Evolutionary conservation across 1,139 yeast genomes (phyloP), one percentile per base, ranked within the genome.

Genomic region (Pichia sp.): DNA sequence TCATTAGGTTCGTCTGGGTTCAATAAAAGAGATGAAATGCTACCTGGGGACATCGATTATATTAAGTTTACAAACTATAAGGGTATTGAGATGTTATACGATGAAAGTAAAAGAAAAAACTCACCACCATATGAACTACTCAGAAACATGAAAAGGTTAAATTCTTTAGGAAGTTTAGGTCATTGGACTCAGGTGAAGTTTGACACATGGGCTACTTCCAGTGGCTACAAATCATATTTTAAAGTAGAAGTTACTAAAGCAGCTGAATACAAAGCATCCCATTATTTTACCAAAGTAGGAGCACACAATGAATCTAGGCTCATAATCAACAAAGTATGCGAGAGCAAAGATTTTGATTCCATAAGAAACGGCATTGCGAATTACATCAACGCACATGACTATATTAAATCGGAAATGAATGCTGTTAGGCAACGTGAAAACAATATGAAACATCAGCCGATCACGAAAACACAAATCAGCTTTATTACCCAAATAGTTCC

Each of bases 51-150:
- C 17, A 41, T 67, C 29, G 61, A 61, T 2, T 67, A 65, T 44
- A 57, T 67, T 30, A 68, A 66, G 38, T 58, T 64, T 41, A 60
- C 61, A 16, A 63, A 59, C 33, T 60, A 59, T 47, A 65, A 64
- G 46, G 67, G 68, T 1, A 60, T 60, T 24, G 60, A 66, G 27
- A 40, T 52, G 45, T n/a, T 56, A 6, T 63, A 62, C 10, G 52
- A 64, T 67, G 3, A 64, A 67, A 42, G 75, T 59, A 61, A 52
- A 17, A 50, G 59, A 52, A 54, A 51, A 6, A 53, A 54, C 8
- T 49, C 57, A 0, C 17, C 31, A 7, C 48, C 49, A 3, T 41
- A 10, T 14, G 17, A 31, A 10, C 36, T 58, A 20, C 51, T 50
- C 20, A 51, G 40, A 27, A 27, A 46, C 24, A 53, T 54, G 54